These are phyloP conservation scores for thale cress (Arabidopsis thaliana) DNA, from an alignment of 345 rosid species.

Conservation along the genomic window DNA sequence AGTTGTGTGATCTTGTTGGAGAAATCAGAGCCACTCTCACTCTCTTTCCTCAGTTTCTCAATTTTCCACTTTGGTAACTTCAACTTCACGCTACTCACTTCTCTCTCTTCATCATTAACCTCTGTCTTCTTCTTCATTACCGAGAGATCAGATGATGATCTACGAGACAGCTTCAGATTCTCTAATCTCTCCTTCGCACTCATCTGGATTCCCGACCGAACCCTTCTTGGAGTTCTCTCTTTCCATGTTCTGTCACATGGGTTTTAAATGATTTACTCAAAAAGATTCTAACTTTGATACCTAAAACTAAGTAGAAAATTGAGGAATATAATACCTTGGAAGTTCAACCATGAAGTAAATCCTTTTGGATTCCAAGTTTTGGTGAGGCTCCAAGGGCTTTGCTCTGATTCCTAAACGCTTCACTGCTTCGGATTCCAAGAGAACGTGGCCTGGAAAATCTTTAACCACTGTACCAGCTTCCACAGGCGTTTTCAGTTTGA, in stretches of 20 bases:
- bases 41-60: slow-evolving; percentile 70
- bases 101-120: slow-evolving; percentile 11
- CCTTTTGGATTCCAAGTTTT: slow-evolving; percentile 68
- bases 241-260: slow-evolving; percentile 43
- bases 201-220: slow-evolving; percentile 78
- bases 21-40: slow-evolving; percentile 60
- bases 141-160: slow-evolving; percentile 82
- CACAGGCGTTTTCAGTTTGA: slow-evolving; percentile 80
- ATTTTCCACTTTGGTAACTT: slow-evolving; percentile 72
- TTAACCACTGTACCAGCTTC: slow-evolving; percentile 71
- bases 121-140: slow-evolving; percentile 42
- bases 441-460: slow-evolving; percentile 69
- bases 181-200: slow-evolving; percentile 88
- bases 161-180: slow-evolving; percentile 72
- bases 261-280: slow-evolving; percentile 23
- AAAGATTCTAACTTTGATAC: not conserved
- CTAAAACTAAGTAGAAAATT: not conserved
- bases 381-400: slow-evolving; percentile 66
- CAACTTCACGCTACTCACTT: slow-evolving; percentile 60
- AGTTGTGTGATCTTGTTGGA: slow-evolving; percentile 74
- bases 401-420: slow-evolving; percentile 79
- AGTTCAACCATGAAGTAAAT: slow-evolving; percentile 84
- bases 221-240: slow-evolving; percentile 65
- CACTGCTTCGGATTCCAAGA: slow-evolving; percentile 81
- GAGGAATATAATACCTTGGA: slow-evolving; percentile 48